phyloP scores from a whole-genome alignment of 768 basidiomycete species.

The Termitomyces eurrhizus region DNA sequence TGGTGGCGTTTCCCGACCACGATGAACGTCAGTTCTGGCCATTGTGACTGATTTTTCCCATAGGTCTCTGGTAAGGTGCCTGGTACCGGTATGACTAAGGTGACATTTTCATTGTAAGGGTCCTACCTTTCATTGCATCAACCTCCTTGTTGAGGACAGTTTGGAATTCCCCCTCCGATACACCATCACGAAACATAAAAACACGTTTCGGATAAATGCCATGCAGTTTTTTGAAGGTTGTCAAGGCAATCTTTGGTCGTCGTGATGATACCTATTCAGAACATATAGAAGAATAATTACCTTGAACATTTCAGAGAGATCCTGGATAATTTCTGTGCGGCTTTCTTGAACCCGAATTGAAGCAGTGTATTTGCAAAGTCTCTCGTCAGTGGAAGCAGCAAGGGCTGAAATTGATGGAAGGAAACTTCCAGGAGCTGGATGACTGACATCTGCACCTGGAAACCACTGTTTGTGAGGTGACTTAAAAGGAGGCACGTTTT shows the following conservation, averaged over 20 bases:
- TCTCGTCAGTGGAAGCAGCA: constrained; percentile 51
- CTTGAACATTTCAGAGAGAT: constrained; percentile 48
- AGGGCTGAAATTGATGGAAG: constrained; percentile 30
- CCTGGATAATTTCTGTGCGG: constrained; percentile 24
- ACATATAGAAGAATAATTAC: constrained; percentile 20
- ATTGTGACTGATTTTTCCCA: constrained; percentile 31
- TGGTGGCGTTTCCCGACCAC: constrained; percentile 56
- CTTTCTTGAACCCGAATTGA: constrained; percentile 35
- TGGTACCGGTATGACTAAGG: not conserved
- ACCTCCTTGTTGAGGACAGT: constrained; percentile 19
- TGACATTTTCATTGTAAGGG: not conserved
- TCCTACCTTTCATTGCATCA: constrained; percentile 15
- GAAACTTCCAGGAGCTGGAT: constrained; percentile 16
- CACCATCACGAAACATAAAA: constrained; percentile 28
- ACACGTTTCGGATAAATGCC: constrained; percentile 14
- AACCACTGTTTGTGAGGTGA: not conserved
- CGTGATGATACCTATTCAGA: not conserved
- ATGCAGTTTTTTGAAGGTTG: constrained; percentile 10
- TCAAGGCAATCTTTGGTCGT: constrained; percentile 11
- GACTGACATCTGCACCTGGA: constrained; percentile 28
- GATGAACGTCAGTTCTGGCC: constrained; percentile 50
- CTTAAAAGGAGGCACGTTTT: not conserved
- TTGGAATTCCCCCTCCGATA: constrained; percentile 30
- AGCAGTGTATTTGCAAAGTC: constrained; percentile 51
- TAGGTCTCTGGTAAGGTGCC: constrained; percentile 28